phyloP scores from a whole-genome alignment of 371 early-diverging fungal genomes.

The Rhizopus delemar region DNA sequence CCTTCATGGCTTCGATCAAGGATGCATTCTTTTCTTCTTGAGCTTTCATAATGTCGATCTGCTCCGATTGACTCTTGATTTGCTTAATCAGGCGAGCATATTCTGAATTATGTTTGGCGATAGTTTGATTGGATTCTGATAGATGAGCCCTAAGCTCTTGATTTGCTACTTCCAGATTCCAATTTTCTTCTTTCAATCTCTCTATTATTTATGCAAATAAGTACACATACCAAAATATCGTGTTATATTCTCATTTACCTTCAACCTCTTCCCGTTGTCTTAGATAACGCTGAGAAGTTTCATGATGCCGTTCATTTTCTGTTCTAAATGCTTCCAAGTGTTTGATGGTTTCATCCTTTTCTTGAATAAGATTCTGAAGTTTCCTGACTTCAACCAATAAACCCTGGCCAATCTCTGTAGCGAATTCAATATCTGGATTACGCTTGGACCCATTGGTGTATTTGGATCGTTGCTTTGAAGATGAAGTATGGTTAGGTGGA shows the following conservation, averaged over 20 bases:
- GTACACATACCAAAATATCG: background rate
- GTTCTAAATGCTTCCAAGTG: slow-evolving; percentile 61
- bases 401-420: slow-evolving; percentile 57
- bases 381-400: slow-evolving; percentile 52
- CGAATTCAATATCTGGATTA: slow-evolving; percentile 57
- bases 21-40: slow-evolving; percentile 62
- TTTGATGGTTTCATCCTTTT: slow-evolving; percentile 66
- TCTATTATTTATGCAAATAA: slow-evolving; percentile 32
- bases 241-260: slow-evolving; percentile 34
- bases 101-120: slow-evolving; percentile 54
- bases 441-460: slow-evolving; percentile 36
- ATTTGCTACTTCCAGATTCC: slow-evolving; percentile 63
- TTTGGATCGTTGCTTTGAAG: slow-evolving; percentile 38
- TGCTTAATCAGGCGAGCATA: slow-evolving; percentile 56
- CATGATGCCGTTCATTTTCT: slow-evolving; percentile 60
- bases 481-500: slow-evolving; percentile 34
- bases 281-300: slow-evolving; percentile 29
- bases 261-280: slow-evolving; percentile 54
- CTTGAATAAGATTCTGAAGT: slow-evolving; percentile 49
- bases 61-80: slow-evolving; percentile 55
- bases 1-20: slow-evolving; percentile 55
- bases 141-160: slow-evolving; percentile 59
- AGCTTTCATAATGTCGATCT: slow-evolving; percentile 65
- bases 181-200: slow-evolving; percentile 59
- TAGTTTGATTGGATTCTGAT: slow-evolving; percentile 54